Evolutionary conservation across 495 filamentous ascomycete genomes (phyloP), one percentile per base, ranked within the genome.

Genomic region (Hypomontagnella monticulosa): DNA sequence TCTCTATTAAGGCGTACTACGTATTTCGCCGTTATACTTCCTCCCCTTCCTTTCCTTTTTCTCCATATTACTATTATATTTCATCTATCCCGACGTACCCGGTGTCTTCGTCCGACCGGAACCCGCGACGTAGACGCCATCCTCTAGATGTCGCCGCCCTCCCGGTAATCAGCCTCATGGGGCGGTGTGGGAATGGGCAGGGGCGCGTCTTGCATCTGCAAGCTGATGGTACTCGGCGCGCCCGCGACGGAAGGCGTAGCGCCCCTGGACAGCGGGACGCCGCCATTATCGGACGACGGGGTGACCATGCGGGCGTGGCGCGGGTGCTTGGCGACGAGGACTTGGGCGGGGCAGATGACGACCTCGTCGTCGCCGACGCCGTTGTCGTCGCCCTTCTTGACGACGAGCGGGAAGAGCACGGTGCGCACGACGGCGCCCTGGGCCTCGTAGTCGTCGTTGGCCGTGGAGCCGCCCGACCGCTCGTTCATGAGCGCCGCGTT

Each of bases 401-500:
- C 89, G 10, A 99, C 93, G 9, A 97, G 81, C 5, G 95, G 95
- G 83, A 98, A 98, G 38, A 99, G 83, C 4, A 98, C 92, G 50
- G 95, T 86, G 58, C 93, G 88, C 9, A 99, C 93, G 8, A 91
- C 85, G 18, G 92, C 88, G n/a, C 84, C 81, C 38, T 87, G 79
- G 10, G 79, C 79, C 75, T 97, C 91, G 16, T 97, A 84, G 18
- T 91, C 89, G 20, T 92, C 88, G 63, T 94, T 93, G 41, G 75
- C 60, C 15, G 69, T 23, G 18, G 75, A 81, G 43, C 87, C 84
- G 18, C 89, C 88, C 32, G 86, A 89, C 19, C 92, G 89, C 79
- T 97, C 95, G 69, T 96, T 93, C 95, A 99, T 99, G 46, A 93
- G 81, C 7, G 86, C 82, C 0, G 93, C 90, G 72, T 94, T 96